Evolutionary conservation across 1,139 yeast species (phyloP).

Genomic region (Taiozyma onychis): DNA sequence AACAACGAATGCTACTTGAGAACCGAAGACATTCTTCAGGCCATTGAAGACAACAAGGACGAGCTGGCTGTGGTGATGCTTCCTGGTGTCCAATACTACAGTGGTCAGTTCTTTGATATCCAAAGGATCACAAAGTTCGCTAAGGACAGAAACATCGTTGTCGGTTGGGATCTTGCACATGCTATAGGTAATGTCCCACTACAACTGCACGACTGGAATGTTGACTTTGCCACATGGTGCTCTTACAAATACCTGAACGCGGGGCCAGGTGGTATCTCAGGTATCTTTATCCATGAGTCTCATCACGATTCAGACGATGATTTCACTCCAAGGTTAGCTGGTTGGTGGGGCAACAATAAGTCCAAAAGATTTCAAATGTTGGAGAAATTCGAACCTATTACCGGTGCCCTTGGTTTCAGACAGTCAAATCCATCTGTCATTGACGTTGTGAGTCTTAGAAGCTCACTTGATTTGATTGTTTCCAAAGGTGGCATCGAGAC

Average conservation of each 20-base stretch:
- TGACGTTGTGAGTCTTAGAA: slow-evolving; percentile 66
- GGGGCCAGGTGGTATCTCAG: slow-evolving; percentile 92
- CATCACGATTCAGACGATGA: slow-evolving; percentile 36
- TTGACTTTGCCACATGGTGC: slow-evolving; percentile 94
- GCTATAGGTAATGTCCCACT: slow-evolving; percentile 86
- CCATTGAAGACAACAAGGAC: slow-evolving; percentile 54
- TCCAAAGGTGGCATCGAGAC: slow-evolving; percentile 58
- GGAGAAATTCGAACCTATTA: slow-evolving; percentile 71
- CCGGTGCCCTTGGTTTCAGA: slow-evolving; percentile 80
- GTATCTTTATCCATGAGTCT: slow-evolving; percentile 64
- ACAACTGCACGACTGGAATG: slow-evolving; percentile 76
- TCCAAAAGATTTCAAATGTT: slow-evolving; percentile 71
- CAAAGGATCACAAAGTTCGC: slow-evolving; percentile 57
- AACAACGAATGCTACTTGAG: slow-evolving; percentile 49
- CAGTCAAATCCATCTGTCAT: slow-evolving; percentile 92
- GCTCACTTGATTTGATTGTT: slow-evolving; percentile 59
- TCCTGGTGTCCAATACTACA: slow-evolving; percentile 87
- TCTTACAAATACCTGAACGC: slow-evolving; percentile 85
- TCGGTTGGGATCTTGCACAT: slow-evolving; percentile 97
- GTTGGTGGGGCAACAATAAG: slow-evolving; percentile 95
- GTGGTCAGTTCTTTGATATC: slow-evolving; percentile 85
- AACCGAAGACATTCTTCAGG: slow-evolving; percentile 55
- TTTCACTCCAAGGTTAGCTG: slow-evolving; percentile 69
- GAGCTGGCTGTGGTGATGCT: slow-evolving; percentile 70
- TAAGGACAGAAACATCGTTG: slow-evolving; percentile 44